phyloP scores from a whole-genome alignment of 2,329 filamentous ascomycete genomes.

The Talaromyces sp. region DNA sequence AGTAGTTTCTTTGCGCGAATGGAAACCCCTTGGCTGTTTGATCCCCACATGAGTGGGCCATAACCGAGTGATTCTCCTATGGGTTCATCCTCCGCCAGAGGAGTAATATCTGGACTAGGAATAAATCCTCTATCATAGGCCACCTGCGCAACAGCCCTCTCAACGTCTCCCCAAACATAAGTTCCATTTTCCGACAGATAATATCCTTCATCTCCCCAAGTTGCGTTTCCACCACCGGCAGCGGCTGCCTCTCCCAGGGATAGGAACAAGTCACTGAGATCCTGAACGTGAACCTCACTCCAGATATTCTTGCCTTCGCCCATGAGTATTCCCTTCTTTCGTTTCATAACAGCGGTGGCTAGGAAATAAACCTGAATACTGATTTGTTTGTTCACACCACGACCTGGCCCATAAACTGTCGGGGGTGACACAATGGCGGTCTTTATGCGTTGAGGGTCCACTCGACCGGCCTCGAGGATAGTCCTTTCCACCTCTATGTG shows the following conservation, averaged over 20 bases:
- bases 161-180: constrained; percentile 44
- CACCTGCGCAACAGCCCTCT: constrained; percentile 41
- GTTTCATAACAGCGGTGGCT: constrained; percentile 37
- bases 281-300: constrained; percentile 45
- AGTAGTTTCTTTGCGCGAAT: constrained; percentile 42
- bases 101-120: constrained; percentile 40
- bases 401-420: constrained; percentile 46
- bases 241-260: constrained; percentile 42
- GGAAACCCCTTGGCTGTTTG: constrained; percentile 39
- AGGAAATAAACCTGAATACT: constrained; percentile 48
- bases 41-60: constrained; percentile 36
- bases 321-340: constrained; percentile 41
- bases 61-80: neutral
- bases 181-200: constrained; percentile 51
- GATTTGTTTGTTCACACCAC: constrained; percentile 39
- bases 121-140: constrained; percentile 59
- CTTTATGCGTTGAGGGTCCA: constrained; percentile 33
- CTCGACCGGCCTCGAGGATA: constrained; percentile 33
- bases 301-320: constrained; percentile 44
- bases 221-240: constrained; percentile 40
- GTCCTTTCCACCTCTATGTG: constrained; percentile 46
- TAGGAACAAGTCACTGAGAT: constrained; percentile 42
- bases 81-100: constrained; percentile 27
- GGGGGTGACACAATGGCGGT: constrained; percentile 45
- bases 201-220: constrained; percentile 50